Evolutionary conservation across 805 yeast species (phyloP).

Genomic region (Jamesozyma jinghongensis): DNA sequence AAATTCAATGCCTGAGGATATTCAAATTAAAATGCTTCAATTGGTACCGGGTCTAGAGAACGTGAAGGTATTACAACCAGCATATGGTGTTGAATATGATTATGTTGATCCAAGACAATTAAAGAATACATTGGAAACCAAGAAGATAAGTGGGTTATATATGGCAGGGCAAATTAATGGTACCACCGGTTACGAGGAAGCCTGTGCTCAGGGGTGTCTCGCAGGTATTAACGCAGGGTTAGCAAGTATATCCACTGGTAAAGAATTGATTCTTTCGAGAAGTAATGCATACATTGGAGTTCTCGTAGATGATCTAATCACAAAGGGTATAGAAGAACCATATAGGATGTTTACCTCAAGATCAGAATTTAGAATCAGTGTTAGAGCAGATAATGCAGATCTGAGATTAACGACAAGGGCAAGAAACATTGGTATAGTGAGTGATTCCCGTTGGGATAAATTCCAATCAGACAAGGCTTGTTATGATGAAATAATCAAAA

Average conservation of each 20-base stretch:
- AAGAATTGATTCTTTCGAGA: slow-evolving; percentile 47
- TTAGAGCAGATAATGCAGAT: slow-evolving; percentile 93
- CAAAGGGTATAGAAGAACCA: slow-evolving; percentile 95
- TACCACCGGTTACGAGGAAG: slow-evolving; percentile 98
- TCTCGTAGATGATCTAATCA: slow-evolving; percentile 83
- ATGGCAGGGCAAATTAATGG: slow-evolving; percentile 98
- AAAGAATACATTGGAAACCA: slow-evolving; percentile 69
- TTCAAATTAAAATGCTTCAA: slow-evolving; percentile 64
- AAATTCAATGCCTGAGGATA: slow-evolving; percentile 91
- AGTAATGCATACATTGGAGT: slow-evolving; percentile 90
- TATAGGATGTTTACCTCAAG: slow-evolving; percentile 97
- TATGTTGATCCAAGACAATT: slow-evolving; percentile 91
- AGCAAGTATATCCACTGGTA: slow-evolving; percentile 27
- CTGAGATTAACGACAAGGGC: slow-evolving; percentile 69
- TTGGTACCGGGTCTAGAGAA: slow-evolving; percentile 84
- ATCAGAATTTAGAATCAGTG: slow-evolving; percentile 83
- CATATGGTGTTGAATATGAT: slow-evolving; percentile 98
- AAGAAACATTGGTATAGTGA: slow-evolving; percentile 53
- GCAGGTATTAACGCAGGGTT: slow-evolving; percentile 96
- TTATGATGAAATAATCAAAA: slow-evolving; percentile 38
- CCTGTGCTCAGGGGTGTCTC: slow-evolving; percentile 90
- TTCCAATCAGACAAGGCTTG: slow-evolving; percentile 37
- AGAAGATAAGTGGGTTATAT: slow-evolving; percentile 63
- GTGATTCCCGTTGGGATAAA: slow-evolving; percentile 45
- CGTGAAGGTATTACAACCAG: slow-evolving; percentile 86